Base-by-base conservation (phyloP, 768 basidiomycete species). In the Antrodiella citrinella region DNA sequence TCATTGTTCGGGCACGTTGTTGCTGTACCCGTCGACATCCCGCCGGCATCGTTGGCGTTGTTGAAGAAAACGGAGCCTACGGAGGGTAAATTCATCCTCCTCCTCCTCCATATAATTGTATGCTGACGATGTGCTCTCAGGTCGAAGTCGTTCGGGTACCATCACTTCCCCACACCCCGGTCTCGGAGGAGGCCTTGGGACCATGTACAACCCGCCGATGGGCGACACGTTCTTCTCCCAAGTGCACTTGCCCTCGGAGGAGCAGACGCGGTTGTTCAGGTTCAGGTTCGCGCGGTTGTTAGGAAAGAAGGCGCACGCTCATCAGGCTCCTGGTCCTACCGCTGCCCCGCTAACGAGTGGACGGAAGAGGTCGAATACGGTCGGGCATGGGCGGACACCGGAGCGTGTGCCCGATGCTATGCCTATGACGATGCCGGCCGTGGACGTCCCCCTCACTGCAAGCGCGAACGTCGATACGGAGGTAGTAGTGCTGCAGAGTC, bases 1-100 rank as follows among this genome's bases (percentile, higher is more conserved):
- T 80, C 82, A 1, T 65, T 83, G 35, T 88, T 90, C 57, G 84
- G 81, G 2, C 76, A 87, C 59, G 77, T 89, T 51, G 71, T 82
- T 35, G 86, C 85, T 23, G 73, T 81, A 15, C 86, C 86, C 4
- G 69, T 73, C 1, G 55, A 71, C 2, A 72, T 86, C 12, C 80
- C 82, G 1, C 30, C 23, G 4, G 54, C 49, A 21, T 50, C 56
- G 10, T 48, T 62, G 1, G 50, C 56, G 2, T 26, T 58, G 51
- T 44, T 55, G 10, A 50, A 54, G 7, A 47, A 51, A n/a, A 25
- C 52, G 0, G 47, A 53, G 7, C n/a, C n/a, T n/a, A n/a, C n/a
- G 24, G 25, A 20, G 45, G 49, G 5, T 11, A 23, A 1, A 38
- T 15, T 35, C 30, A 15, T 35, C 30, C 30, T 15, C 15, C 30